These are phyloP conservation scores for Aspergillus sp. DNA, from an alignment of 2,329 filamentous ascomycete genomes.

Conservation along the genomic window DNA sequence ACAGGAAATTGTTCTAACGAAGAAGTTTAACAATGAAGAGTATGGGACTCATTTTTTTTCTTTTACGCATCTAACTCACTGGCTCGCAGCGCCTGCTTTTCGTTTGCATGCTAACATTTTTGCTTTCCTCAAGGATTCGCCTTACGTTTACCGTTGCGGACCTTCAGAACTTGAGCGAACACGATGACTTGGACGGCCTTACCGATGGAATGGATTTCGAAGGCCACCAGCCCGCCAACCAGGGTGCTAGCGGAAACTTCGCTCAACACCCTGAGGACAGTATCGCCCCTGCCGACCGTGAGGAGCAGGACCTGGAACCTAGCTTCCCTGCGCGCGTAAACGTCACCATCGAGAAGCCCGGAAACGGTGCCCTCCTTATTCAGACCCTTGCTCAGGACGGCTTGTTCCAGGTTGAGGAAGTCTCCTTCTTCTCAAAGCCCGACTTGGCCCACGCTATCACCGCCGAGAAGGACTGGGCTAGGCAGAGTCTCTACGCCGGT, in stretches of 20 bases:
- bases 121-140: conserved; percentile 59
- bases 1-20: conserved; percentile 82
- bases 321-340: conserved; percentile 79
- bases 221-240: conserved; percentile 55
- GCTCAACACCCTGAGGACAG: conserved; percentile 54
- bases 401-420: conserved; percentile 81
- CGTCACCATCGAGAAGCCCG: conserved; percentile 84
- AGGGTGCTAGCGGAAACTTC: conserved; percentile 51
- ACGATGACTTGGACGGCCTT: conserved; percentile 59
- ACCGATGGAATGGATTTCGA: conserved; percentile 59
- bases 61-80: neutral
- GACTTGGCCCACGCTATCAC: conserved; percentile 73
- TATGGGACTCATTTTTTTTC: conserved; percentile 46
- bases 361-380: conserved; percentile 80
- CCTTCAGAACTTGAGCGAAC: conserved; percentile 65
- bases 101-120: neutral
- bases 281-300: conserved; percentile 57
- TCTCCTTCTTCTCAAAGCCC: conserved; percentile 80
- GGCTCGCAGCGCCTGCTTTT: neutral
- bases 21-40: conserved; percentile 86
- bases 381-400: conserved; percentile 86
- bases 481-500: conserved; percentile 80
- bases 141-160: conserved; percentile 84
- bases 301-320: conserved; percentile 50
- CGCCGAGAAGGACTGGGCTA: conserved; percentile 73